Evolutionary conservation across 306 rosid species (phyloP), one percentile per base, ranked within the genome.

Genomic region (Begonia masoniana): DNA sequence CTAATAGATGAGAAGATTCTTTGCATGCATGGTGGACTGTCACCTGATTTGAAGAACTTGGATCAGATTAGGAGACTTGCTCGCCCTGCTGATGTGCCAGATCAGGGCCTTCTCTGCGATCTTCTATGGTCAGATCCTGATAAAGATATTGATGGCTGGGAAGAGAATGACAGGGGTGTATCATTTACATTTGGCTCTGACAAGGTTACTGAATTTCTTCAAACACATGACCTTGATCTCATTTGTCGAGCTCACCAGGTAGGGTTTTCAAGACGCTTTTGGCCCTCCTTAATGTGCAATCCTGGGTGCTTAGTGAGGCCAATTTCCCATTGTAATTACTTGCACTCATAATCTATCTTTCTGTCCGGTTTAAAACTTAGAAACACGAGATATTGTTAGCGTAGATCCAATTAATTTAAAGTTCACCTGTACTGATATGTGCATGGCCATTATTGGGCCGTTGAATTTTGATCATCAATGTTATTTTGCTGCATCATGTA

Each of bases 81-180:
- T 50, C 87, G 91, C 52, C 95, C 95, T 19, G 67, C 76, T 16
- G 95, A 85, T 56, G 86, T 84, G 53, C 94, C 94, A 19, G 89
- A 84, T 71, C 86, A 78, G 52, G 94, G 94, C 48, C 86, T 84
- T 74, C 80, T 84, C 43, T 84, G 94, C 68, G 94, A 84, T 64
- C 80, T 84, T 43, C 76, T 84, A 14, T 84, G 94, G 94, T 85
- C 94, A 56, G 94, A 84, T 74, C 94, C 94, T 45, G 94, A 84
- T 73, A 84, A 78, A 70, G 89, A 84, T 55, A 61, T 84, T 43
- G 89, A 84, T 23, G 94, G 94, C 42, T 84, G 94, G 94, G 94
- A 83, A 58, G 89, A 81, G 76, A 84, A 84, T 71, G 94, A 84
- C 51, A 79, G 94, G 51, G 94, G 94, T 41, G 89, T 84, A 57